A percentile compares a stretch with the other conserved stretches of the same genome.
These are phyloP conservation scores for Corynespora cassiicola DNA, from an alignment of 2,329 filamentous ascomycete species.

Conservation along the genomic window DNA sequence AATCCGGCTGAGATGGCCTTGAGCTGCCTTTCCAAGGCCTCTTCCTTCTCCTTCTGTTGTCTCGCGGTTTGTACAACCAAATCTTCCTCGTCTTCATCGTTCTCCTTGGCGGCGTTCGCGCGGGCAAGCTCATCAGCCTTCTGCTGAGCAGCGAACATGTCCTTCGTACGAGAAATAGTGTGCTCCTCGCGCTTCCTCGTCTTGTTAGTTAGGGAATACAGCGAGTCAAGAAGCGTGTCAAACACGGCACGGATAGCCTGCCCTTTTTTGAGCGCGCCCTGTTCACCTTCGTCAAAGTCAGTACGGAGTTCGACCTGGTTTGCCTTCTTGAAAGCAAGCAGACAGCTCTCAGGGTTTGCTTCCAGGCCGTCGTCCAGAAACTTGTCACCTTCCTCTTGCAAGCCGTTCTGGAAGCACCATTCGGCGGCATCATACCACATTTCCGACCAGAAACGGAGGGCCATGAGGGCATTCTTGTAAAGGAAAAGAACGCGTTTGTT, in stretches of 20 bases:
- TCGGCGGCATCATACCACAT: constrained; percentile 95
- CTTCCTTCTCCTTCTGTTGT: constrained; percentile 54
- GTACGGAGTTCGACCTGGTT: constrained; percentile 85
- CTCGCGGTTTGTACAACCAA: constrained; percentile 48
- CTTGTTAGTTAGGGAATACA: constrained; percentile 87
- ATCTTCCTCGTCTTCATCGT: constrained; percentile 59
- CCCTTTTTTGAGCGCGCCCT: constrained; percentile 68
- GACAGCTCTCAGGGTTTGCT: constrained; percentile 91
- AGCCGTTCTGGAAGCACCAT: constrained; percentile 83
- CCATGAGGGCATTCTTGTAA: constrained; percentile 93
- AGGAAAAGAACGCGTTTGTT: constrained; percentile 84
- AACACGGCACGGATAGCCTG: constrained; percentile 82
- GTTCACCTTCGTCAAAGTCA: constrained; percentile 77
- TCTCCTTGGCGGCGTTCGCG: constrained; percentile 45
- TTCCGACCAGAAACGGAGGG: constrained; percentile 91
- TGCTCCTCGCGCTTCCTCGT: constrained; percentile 70
- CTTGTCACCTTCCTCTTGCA: constrained; percentile 74
- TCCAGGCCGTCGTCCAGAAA: constrained; percentile 83
- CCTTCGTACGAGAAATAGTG: constrained; percentile 61
- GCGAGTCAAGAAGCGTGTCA: constrained; percentile 79
- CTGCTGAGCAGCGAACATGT: constrained; percentile 57
- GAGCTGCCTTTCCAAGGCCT: constrained; percentile 61
- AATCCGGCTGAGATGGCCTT: constrained; percentile 69
- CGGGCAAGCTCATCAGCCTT: constrained; percentile 49
- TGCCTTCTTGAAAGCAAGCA: constrained; percentile 87